Evolutionary conservation across 176 grass and related monocot genomes (phyloP), one percentile per base, ranked within the genome.

Genomic region (Carex parvula): DNA sequence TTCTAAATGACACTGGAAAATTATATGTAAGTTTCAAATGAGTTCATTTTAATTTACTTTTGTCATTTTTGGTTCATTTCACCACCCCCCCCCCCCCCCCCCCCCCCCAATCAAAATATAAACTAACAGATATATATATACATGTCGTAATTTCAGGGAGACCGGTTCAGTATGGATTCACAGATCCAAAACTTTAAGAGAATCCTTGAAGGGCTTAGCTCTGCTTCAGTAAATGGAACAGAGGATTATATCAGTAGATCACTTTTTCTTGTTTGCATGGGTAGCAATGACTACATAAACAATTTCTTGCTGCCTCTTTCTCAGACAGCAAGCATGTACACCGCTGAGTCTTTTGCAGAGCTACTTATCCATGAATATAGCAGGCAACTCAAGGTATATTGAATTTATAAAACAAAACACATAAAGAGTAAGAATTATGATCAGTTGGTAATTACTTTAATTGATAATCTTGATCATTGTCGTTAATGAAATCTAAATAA

Each of bases 281-380:
- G 87, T 26, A 72, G 66, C 17, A 89, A 89, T 82, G 87, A 89
- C 77, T 89, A 85, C 39, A 89, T 89, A 60, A 89, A 85, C 59
- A 89, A 89, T 70, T 89, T 58, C 26, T 85, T 89, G 65, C 75
- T 85, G 65, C 77, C 83, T 56, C n/a, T 85, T 29, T 55, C 83
- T 7, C 7, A 61, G 7, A 85, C 35, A 60, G 15, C 35, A 60
- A 82, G 5, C 3, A 35, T 6, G 41, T 85, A 65, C 21, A 64
- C 64, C 4, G 18, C 84, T 16, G 26, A 46, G 2, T 75, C 84
- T 46, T 89, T 59, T 59, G 16, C 64, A 2, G 41, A 56, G 37
- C 50, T 89, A 14, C 83, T 89, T 22, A 50, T 85, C 6, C 78
- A 83, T 75, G 76, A 89, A 44, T 83, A 82, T n/a, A 82, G 18